These are phyloP conservation scores for Tillandsia leiboldiana DNA, from an alignment of 176 grass and related monocot species.

Conservation along the genomic window DNA sequence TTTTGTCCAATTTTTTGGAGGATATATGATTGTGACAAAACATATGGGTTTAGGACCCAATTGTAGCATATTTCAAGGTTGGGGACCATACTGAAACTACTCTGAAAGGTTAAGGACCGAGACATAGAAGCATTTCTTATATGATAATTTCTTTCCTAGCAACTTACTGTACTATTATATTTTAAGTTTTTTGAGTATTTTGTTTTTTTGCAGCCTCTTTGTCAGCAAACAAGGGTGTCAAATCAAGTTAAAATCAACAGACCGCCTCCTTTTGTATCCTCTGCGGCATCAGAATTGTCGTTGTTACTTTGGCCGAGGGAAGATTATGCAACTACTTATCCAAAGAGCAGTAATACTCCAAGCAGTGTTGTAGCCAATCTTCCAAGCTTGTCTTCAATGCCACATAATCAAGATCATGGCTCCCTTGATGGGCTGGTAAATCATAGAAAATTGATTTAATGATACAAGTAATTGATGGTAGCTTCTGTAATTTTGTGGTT, in stretches of 20 bases:
- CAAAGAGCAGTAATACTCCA: neutral
- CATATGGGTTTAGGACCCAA: too few relatives aligned
- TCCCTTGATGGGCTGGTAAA: constrained; percentile 7
- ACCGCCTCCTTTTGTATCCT: constrained; percentile 1
- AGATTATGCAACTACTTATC: neutral
- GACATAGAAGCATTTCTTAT: neutral
- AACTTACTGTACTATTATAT: neutral
- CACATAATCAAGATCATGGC: constrained; percentile 6
- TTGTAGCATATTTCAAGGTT: too few relatives aligned
- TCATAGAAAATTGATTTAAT: neutral
- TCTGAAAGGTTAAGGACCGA: neutral
- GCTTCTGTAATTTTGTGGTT: neutral
- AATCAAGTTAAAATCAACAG: constrained; percentile 9
- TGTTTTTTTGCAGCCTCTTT: neutral
- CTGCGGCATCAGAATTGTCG: neutral
- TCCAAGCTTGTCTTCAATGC: neutral
- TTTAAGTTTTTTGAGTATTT: neutral
- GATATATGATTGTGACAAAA: too few relatives aligned
- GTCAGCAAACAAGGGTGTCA: neutral
- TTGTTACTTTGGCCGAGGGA: constrained; percentile 4
- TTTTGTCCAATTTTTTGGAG: too few relatives aligned
- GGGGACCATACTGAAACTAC: too few relatives aligned
- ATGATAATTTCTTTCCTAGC: neutral
- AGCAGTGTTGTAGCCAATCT: neutral
- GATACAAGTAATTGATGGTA: neutral